Evolutionary conservation across 1,139 yeast genomes (phyloP).

Genomic region (Lodderomyces pseudojiufengensis): DNA sequence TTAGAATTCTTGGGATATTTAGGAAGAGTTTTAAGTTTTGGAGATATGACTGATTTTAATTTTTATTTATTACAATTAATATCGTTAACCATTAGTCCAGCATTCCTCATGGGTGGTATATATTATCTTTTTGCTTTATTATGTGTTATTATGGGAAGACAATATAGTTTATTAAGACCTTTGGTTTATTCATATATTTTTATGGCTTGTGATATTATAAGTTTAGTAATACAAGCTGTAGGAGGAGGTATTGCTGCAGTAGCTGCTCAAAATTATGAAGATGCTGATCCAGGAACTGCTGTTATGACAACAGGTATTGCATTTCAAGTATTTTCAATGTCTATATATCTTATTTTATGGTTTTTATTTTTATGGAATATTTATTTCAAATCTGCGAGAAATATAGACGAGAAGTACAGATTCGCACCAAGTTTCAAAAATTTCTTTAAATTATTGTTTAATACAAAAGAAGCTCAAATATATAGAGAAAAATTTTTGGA

Average conservation of each 20-base stretch:
- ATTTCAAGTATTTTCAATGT: constrained; percentile 74
- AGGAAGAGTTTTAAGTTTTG: constrained; percentile 50
- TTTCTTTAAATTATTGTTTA: constrained; percentile 22
- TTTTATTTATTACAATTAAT: constrained; percentile 63
- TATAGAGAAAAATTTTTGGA: constrained; percentile 23
- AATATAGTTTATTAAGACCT: constrained; percentile 60
- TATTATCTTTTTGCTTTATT: constrained; percentile 71
- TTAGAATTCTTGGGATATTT: constrained; percentile 71
- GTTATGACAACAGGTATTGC: constrained; percentile 80
- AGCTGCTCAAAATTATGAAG: constrained; percentile 33
- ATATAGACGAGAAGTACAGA: not conserved
- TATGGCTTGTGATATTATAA: constrained; percentile 58
- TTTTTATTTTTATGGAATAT: constrained; percentile 45
- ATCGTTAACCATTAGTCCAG: constrained; percentile 75
- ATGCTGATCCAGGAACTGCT: constrained; percentile 54
- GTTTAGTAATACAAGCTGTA: constrained; percentile 71
- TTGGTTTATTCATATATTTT: constrained; percentile 69
- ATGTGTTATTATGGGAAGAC: constrained; percentile 61
- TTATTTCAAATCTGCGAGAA: constrained; percentile 22
- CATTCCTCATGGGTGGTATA: constrained; percentile 81
- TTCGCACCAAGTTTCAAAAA: constrained; percentile 14
- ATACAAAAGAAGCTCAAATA: constrained; percentile 17
- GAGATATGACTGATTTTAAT: constrained; percentile 35
- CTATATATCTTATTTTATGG: constrained; percentile 56
- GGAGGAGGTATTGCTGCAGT: constrained; percentile 78